Evolutionary conservation across 345 rosid genomes (phyloP), one percentile per base, ranked within the genome.

Genomic region (Acer negundo): DNA sequence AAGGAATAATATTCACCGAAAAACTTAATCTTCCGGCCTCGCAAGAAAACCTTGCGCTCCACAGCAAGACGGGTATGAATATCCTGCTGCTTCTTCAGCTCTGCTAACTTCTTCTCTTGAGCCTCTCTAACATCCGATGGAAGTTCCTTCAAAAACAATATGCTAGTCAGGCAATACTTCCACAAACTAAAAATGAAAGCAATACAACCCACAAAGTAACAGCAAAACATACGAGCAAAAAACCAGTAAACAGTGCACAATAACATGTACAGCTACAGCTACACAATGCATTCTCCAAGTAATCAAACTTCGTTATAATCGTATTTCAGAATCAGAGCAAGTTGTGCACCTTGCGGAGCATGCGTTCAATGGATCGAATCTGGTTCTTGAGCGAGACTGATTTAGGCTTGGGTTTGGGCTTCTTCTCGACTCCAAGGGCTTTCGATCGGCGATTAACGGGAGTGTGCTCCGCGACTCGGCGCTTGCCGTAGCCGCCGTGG

Each of bases 311-410:
- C 10, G 9, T 65, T 65, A 6, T 3, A 23, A 62, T 62, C 49
- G 49, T 10, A 46, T 10, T 46, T 46, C 13, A 46, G 49, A 46
- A 46, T 46, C 46, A 42, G 11, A 42, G 49, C 49, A 62, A 62
- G 1, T 23, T 24, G 16, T 2, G 10, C 46, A 93, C 99, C 95
- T 94, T 97, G 76, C 98, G 98, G 63, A 97, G 98, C 90, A 97
- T 90, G 31, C 99, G 99, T 70, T 91, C 99, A 44, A 87, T 72
- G 79, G 98, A 94, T 78, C 99, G 98, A 73, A 92, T 92, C 89
- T 97, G 99, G 76, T 97, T 96, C 87, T 92, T 96, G 76, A 91
- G 86, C 24, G 98, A 88, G 73, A 94, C 93, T 69, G 83, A 70
- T 69, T 91, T 91, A 7, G 90, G 85, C 71, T 94, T 94, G 9